These are phyloP conservation scores for Multifurca ochricompacta DNA, from an alignment of 768 basidiomycete genomes.

Conservation along the genomic window DNA sequence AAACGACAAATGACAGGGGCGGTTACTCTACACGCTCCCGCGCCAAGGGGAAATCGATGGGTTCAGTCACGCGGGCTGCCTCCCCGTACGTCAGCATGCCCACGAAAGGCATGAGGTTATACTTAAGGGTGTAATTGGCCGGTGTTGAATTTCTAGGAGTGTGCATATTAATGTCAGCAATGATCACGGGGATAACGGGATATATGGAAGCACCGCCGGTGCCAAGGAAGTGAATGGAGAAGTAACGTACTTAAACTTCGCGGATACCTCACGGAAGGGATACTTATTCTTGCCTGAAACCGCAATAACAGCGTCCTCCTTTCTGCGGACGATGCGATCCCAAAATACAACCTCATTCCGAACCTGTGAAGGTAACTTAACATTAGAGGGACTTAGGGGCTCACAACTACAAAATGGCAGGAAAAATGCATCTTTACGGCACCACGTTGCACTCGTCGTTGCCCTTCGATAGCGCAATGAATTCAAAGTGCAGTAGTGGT, in stretches of 20 bases:
- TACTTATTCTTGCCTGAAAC: constrained; percentile 75
- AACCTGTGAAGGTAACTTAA: constrained; percentile 36
- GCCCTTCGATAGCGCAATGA: not conserved
- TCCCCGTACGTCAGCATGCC: constrained; percentile 75
- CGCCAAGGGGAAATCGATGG: constrained; percentile 30
- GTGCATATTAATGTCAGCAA: constrained; percentile 17
- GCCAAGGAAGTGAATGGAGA: constrained; percentile 3
- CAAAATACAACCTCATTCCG: constrained; percentile 80
- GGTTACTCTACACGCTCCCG: constrained; percentile 19
- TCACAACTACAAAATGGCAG: not conserved
- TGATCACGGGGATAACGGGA: constrained; percentile 5
- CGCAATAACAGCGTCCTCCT: constrained; percentile 63
- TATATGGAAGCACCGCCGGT: not conserved
- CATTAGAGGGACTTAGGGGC: constrained; percentile 2
- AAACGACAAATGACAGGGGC: not conserved
- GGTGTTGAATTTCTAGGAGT: constrained; percentile 50
- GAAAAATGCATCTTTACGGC: not conserved
- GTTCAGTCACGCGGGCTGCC: constrained; percentile 40
- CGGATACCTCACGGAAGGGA: constrained; percentile 65
- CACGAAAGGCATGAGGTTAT: constrained; percentile 88
- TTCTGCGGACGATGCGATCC: constrained; percentile 85
- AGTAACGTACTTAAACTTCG: constrained; percentile 64
- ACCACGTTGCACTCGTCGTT: not conserved
- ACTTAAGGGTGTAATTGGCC: constrained; percentile 68
- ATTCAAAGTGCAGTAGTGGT: not conserved